Evolutionary conservation across 192 early-diverging fungal species (phyloP).

Genomic region (Cladochytrium replicatum): DNA sequence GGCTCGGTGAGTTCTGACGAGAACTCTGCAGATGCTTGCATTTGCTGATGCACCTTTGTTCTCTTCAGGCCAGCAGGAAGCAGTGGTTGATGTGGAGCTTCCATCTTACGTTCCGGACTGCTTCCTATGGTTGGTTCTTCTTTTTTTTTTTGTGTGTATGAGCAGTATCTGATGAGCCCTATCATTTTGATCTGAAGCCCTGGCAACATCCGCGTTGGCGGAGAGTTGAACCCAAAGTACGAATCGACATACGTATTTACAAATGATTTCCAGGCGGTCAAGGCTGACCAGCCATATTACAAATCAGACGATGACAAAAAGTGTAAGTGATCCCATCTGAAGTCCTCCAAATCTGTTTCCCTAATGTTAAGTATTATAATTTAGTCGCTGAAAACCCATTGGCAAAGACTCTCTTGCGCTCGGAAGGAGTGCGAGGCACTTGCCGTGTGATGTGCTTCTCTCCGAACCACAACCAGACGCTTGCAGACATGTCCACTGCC

Average conservation of each 20-base stretch:
- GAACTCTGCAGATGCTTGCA: not conserved
- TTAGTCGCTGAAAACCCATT: too few species aligned
- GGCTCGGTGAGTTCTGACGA: constrained; percentile 59
- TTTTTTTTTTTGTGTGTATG: not conserved
- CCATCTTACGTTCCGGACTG: constrained; percentile 72
- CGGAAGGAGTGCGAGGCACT: constrained; percentile 45
- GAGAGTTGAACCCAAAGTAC: constrained; percentile 69
- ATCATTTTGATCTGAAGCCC: constrained; percentile 48
- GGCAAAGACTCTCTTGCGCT: constrained; percentile 14
- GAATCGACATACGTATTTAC: constrained; percentile 70
- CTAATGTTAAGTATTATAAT: too few species aligned
- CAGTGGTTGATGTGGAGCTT: constrained; percentile 16
- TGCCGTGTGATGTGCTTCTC: constrained; percentile 93
- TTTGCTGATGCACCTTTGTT: not conserved
- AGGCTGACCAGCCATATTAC: constrained; percentile 43
- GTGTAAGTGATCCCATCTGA: not conserved
- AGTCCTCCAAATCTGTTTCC: too few species aligned
- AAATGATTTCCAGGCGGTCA: constrained; percentile 91
- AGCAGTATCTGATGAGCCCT: not conserved
- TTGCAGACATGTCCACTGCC: constrained; percentile 68
- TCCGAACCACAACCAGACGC: constrained; percentile 75
- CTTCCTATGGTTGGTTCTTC: constrained; percentile 40
- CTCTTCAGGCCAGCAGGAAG: constrained; percentile 45
- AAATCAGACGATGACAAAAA: constrained; percentile 4
- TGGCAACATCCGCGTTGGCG: constrained; percentile 68